Percentiles rank a stretch among this genome's conserved stretches.
Conservation (phyloP, 352 stramenopile genomes). For the Phytophthora palmivora region DNA sequence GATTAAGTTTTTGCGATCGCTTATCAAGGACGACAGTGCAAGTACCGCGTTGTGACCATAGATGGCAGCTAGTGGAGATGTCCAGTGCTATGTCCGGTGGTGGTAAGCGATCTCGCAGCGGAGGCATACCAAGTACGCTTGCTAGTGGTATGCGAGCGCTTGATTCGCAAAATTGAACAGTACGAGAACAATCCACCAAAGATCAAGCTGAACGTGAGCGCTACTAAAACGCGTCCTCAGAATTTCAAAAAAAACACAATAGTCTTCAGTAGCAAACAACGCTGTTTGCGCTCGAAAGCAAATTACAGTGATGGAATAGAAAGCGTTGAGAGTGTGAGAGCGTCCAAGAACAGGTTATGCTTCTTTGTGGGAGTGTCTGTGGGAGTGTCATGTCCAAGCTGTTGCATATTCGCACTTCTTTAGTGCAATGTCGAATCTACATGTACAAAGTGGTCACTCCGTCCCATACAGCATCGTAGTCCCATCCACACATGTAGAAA, state of each 20-base stretch:
- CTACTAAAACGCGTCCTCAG: constrained; percentile 66
- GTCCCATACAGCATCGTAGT: too few species aligned
- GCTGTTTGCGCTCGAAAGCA: constrained; percentile 86
- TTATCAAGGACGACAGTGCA: constrained; percentile 93
- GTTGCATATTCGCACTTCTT: too few species aligned
- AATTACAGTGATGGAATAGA: constrained; percentile 93
- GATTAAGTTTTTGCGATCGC: constrained; percentile 92
- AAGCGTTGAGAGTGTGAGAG: constrained; percentile 93
- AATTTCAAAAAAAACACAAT: constrained; percentile 67
- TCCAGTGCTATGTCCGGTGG: constrained; percentile 99
- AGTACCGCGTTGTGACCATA: constrained; percentile 97
- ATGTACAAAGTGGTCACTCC: too few species aligned
- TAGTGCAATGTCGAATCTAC: too few species aligned
- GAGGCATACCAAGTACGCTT: constrained; percentile 93
- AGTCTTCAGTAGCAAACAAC: constrained; percentile 87
- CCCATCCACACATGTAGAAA: too few species aligned
- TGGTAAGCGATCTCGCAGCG: constrained; percentile 92
- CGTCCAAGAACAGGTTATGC: constrained; percentile 90
- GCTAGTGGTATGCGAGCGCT: constrained; percentile 59
- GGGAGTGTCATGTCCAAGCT: too few species aligned
- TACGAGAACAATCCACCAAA: constrained; percentile 94
- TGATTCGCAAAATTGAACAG: constrained; percentile 89
- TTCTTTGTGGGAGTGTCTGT: too few species aligned
- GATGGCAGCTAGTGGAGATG: constrained; percentile 98
- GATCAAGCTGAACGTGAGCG: constrained; percentile 87